phyloP scores from a whole-genome alignment of 352 stramenopile genomes.

The Pythium dissimile region DNA sequence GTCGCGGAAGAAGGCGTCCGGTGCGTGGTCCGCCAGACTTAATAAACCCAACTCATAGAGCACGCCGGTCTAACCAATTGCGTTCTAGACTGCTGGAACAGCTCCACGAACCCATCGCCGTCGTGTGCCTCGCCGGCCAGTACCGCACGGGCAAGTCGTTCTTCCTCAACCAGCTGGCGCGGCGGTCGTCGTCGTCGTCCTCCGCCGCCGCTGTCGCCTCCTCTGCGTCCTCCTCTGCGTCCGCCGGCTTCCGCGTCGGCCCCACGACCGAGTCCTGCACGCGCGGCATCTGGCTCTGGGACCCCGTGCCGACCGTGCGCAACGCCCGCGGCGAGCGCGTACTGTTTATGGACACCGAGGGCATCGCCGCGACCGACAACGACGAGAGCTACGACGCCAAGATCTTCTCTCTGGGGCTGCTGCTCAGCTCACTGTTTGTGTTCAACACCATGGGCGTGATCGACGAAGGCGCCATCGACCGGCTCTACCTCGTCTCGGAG shows the following conservation, averaged over 20 bases:
- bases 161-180: slow-evolving; percentile 81
- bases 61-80: slow-evolving; percentile 19
- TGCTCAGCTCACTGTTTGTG: slow-evolving; percentile 81
- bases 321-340: slow-evolving; percentile 63
- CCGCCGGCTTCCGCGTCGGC: slow-evolving; percentile 60
- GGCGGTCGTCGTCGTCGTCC: not conserved
- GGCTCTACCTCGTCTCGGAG: slow-evolving; percentile 81
- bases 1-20: slow-evolving; percentile 49
- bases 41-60: not conserved
- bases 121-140: slow-evolving; percentile 76
- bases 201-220: no score
- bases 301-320: slow-evolving; percentile 46
- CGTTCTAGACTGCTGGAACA: slow-evolving; percentile 53
- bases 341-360: slow-evolving; percentile 83
- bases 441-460: slow-evolving; percentile 90
- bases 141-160: slow-evolving; percentile 88
- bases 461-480: slow-evolving; percentile 82
- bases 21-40: no score
- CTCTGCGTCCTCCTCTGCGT: no score
- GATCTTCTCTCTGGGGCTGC: slow-evolving; percentile 79
- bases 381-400: slow-evolving; percentile 88
- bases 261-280: slow-evolving; percentile 85
- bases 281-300: slow-evolving; percentile 84
- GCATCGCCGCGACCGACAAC: slow-evolving; percentile 81
- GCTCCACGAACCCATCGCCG: slow-evolving; percentile 68